Evolutionary conservation across 2,329 filamentous ascomycete species (phyloP).

Genomic region (Knoxdaviesia proteae): DNA sequence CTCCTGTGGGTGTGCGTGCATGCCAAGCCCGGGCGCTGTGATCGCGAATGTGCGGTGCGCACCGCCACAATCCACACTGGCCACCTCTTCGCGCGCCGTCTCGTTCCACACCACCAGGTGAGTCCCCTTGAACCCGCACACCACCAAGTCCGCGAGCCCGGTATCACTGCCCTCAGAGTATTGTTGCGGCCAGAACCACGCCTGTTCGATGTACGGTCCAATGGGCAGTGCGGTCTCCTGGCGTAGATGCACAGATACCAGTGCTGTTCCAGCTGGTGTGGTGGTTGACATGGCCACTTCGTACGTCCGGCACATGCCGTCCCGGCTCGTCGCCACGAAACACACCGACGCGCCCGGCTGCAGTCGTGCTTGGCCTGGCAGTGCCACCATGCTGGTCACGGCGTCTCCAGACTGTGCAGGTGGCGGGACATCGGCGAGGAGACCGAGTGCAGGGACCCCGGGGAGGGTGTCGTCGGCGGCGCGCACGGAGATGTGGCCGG

Average conservation of each 20-base stretch:
- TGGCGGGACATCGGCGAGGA: constrained; percentile 2
- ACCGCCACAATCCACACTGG: constrained; percentile 63
- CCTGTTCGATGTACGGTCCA: constrained; percentile 55
- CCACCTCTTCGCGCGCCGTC: constrained; percentile 45
- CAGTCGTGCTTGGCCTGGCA: constrained; percentile 12
- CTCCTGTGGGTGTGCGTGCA: too few relatives aligned
- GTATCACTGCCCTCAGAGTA: constrained; percentile 7
- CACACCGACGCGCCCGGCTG: constrained; percentile 12
- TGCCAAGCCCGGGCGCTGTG: constrained; percentile 8
- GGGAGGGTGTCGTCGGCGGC: not conserved
- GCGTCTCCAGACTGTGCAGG: constrained; percentile 24
- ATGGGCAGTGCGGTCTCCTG: constrained; percentile 53
- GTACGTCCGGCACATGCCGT: constrained; percentile 55
- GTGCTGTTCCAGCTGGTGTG: constrained; percentile 3
- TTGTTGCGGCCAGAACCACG: constrained; percentile 27
- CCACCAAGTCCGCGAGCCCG: constrained; percentile 32
- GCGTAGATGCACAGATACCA: constrained; percentile 22
- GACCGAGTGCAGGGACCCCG: too few relatives aligned
- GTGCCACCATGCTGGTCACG: constrained; percentile 42
- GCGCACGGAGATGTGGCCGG: constrained; percentile 24
- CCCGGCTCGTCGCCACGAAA: constrained; percentile 54
- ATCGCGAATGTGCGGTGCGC: constrained; percentile 57
- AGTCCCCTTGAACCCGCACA: constrained; percentile 66
- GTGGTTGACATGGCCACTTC: constrained; percentile 12
- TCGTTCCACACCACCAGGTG: constrained; percentile 70